Base-by-base conservation (phyloP, 2,329 filamentous ascomycete species). In the Phaeosphaeriaceae sp. region DNA sequence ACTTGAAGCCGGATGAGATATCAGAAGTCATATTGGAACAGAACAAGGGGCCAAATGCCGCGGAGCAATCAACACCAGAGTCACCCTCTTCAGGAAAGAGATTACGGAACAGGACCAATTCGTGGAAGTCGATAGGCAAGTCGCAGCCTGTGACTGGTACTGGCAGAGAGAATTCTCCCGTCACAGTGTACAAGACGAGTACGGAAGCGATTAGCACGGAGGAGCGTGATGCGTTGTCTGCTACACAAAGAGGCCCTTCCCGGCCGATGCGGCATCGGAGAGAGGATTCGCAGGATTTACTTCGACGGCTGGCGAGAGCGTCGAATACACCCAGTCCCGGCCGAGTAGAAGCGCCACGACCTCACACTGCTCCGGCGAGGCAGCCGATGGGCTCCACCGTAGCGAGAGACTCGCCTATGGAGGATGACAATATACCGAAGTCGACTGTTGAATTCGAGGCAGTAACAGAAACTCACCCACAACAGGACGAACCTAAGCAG, bases 291-390 rank as follows among this genome's bases (percentile, higher is more conserved):
- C 70, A 77, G 51, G 71, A 76, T 51, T 62, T 81, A 17, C 65
- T 81, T 38, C 72, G 74, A 53, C 71, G 73, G 46, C 67, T 81
- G 8, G 76, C 79, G 2, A 68, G 76, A 53, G 76, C 70, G 2
- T 74, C 77, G 6, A 80, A 76, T 48, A 80, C 77, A 26, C 78
- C 79, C 3, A 79, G 75, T 52, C 76, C 77, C 28, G 68, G 58
- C 17, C 69, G 68, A 42, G 40, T 40, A 21, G 41, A 50, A 21
- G 33, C 60, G 11, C 45, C 57, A 15, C 59, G 64, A 37, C 60
- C 65, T 9, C 60, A 61, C 28, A 59, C 60, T n/a, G 52, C 61
- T 39, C 56, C 60, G n/a, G 29, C 50, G 4, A 54, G 37, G 21
- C 56, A 57, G 45, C 36, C 46, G 13, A 49, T 49, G 23, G 58